Conservation (phyloP, 495 filamentous ascomycete genomes). For the Immersiella caudata region DNA sequence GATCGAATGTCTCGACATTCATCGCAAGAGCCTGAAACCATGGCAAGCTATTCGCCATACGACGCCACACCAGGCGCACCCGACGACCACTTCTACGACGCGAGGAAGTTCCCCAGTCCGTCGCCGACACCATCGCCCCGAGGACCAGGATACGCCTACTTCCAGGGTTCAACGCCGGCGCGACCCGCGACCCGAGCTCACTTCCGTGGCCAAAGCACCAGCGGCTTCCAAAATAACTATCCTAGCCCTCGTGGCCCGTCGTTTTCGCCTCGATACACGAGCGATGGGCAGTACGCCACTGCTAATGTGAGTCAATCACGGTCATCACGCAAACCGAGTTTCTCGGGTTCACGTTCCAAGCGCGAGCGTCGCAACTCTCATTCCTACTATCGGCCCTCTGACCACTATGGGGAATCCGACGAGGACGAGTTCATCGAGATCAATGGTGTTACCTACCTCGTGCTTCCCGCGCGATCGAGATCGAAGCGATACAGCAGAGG, state of each 20-base stretch:
- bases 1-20: constrained; percentile 36
- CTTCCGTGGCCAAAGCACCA: constrained; percentile 47
- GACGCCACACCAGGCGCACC: constrained; percentile 44
- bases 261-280: constrained; percentile 55
- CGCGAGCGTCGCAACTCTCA: constrained; percentile 54
- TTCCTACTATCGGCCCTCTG: constrained; percentile 58
- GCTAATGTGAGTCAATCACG: constrained; percentile 57
- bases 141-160: constrained; percentile 46
- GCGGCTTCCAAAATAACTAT: constrained; percentile 28
- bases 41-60: constrained; percentile 53
- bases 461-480: constrained; percentile 50
- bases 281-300: constrained; percentile 59
- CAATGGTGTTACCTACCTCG: constrained; percentile 50
- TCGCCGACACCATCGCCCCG: constrained; percentile 56
- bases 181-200: constrained; percentile 52
- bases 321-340: constrained; percentile 53
- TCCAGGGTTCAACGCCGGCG: constrained; percentile 43
- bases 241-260: constrained; percentile 44
- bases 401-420: constrained; percentile 59
- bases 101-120: constrained; percentile 45
- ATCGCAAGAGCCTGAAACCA: constrained; percentile 42
- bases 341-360: constrained; percentile 46
- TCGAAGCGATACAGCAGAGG: constrained; percentile 42
- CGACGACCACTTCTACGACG: constrained; percentile 45
- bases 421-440: constrained; percentile 61